Percentiles rank a stretch among this genome's conserved stretches.
Conservation (phyloP, 2,329 filamentous ascomycete genomes). For the Cercospora nicotianae region DNA sequence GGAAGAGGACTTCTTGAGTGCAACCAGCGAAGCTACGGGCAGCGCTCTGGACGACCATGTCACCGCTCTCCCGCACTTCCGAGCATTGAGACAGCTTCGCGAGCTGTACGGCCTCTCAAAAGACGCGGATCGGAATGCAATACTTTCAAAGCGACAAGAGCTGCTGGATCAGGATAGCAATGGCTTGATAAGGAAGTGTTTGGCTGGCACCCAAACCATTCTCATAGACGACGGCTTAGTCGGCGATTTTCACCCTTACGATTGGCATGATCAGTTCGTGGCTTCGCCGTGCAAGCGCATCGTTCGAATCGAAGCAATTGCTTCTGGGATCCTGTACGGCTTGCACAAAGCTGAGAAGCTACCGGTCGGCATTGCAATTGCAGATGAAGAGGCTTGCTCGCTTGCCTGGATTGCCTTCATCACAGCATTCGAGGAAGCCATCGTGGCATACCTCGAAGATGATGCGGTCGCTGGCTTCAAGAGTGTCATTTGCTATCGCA, state of each 20-base stretch:
- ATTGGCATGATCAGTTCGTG: slow-evolving; percentile 67
- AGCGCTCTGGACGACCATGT: slow-evolving; percentile 62
- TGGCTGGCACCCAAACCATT: slow-evolving; percentile 70
- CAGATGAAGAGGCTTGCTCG: slow-evolving; percentile 35
- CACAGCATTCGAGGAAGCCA: slow-evolving; percentile 52
- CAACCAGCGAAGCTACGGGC: slow-evolving; percentile 72
- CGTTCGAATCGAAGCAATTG: slow-evolving; percentile 73
- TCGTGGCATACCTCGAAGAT: slow-evolving; percentile 62
- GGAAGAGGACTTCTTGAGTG: slow-evolving; percentile 58
- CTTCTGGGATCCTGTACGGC: slow-evolving; percentile 61
- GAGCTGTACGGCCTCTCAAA: slow-evolving; percentile 59
- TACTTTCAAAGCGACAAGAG: slow-evolving; percentile 52
- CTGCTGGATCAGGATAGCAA: slow-evolving; percentile 51
- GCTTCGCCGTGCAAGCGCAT: slow-evolving; percentile 67
- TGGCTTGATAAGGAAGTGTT: slow-evolving; percentile 62
- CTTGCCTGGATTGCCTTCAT: slow-evolving; percentile 48
- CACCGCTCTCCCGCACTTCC: slow-evolving; percentile 65
- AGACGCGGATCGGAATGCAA: slow-evolving; percentile 60
- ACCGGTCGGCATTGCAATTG: slow-evolving; percentile 32
- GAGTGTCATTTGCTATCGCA: slow-evolving; percentile 78
- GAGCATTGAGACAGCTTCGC: slow-evolving; percentile 68
- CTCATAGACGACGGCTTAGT: slow-evolving; percentile 77
- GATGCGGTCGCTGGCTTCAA: slow-evolving; percentile 76
- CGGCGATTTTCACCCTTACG: slow-evolving; percentile 58
- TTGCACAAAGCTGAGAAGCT: slow-evolving; percentile 35